Evolutionary conservation across 75 land plant genomes (phyloP), one percentile per base, ranked within the genome.

Genomic region (Cupressus sempervirens): DNA sequence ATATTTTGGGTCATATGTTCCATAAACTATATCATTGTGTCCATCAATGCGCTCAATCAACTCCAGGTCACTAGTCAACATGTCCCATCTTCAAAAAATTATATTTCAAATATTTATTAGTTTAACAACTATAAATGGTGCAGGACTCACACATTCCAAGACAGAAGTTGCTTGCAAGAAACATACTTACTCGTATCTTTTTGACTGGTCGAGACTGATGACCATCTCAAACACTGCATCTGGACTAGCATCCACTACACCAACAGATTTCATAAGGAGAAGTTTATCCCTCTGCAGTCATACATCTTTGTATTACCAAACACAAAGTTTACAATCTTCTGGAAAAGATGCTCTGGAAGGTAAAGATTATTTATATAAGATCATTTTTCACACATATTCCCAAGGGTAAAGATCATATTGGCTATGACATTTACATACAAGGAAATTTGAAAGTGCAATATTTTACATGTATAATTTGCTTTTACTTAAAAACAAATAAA

Each of bases 1-100:
- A 80, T 91, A 91, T 54, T 92, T 95, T 74, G 97, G 93, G 79
- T 97, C 94, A 91, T 86, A 94, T 43, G 91, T 89, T 50, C 97
- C 99, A 91, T 97, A 96, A 11, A 94, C 93, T 91, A 97, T 91
- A 88, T 97, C 99, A 85, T 88, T 88, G 68, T 97, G 98, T 20
- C 99, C 99, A 92, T 95, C 89, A 30, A 92, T 62, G 56, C 91
- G 91, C 50, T 95, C 96, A 45, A 97, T 80, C 32, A 91, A 87
- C 88, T 95, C 95, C 83, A 97, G 82, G 81, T 95, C 93, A 85
- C 93, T 92, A 45, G 95, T 95, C 86, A 97, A 85, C 70, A 87
- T 90, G 86, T 97, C 99, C 99, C 97, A 97, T 90, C 99, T 97
- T 93, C 75, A 88, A 88, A 82, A 83, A 80, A 41, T 41, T 23